Base-by-base conservation (phyloP, 768 basidiomycete species). In the Pleurotus platypus region DNA sequence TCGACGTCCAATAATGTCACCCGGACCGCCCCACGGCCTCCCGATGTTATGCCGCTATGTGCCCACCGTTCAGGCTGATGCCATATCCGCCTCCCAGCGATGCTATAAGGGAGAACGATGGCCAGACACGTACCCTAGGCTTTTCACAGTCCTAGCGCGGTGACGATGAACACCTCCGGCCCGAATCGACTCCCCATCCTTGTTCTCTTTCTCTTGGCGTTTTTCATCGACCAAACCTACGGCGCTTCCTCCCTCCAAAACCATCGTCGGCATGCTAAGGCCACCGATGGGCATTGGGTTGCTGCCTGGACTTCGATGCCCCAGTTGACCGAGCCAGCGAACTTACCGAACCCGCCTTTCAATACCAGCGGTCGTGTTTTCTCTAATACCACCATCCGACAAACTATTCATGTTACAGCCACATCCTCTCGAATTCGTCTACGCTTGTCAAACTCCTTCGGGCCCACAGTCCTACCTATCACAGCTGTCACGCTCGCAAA, bases 371-470 rank as follows among this genome's bases (percentile, higher is more conserved):
- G 59, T 16, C 55, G 59, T 24, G 75, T 80, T 37, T 80, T 81
- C 64, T 57, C 58, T 54, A 76, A 82, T 62, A 66, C 73, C 11
- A 80, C 79, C 15, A 70, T 82, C 58, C 77, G 80, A 0, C 79
- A 81, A 62, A 81, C 79, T 2, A 59, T 82, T 4, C 76, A 77
- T 56, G 70, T 76, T 57, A 72, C 77, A 5, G 62, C 75, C 49
- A 73, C 70, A 18, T 74, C 70, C 13, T 58, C 67, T 7, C 67
- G 69, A 22, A 73, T 81, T 58, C 76, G 79, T 24, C 48, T 82
- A 16, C 72, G 75, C 27, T 67, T 82, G 54, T 79, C 78, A 50
- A 82, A 82, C 62, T 73, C 69, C 12, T 82, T 82, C 57, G 79
- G 79, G 3, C 62, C 65, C 1, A 73, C 69, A 30, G 67, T 73